Evolutionary conservation across 805 yeast species (phyloP), one percentile per base, ranked within the genome.

Genomic region (Pichia ethanolica): DNA sequence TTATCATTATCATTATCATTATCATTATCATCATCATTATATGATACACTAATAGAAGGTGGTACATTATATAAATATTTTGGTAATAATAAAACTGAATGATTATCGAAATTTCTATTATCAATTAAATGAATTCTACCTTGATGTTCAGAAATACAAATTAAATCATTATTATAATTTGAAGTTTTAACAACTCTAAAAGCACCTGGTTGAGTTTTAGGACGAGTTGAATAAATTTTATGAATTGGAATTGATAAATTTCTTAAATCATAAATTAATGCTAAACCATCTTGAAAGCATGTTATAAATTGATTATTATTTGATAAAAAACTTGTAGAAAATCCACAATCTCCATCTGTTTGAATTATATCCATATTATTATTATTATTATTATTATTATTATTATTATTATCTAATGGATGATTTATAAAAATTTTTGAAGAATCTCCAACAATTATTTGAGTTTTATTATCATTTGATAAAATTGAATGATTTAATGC

Each of bases 91-190:
- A 89, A 72, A 36, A 89, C 89, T 63, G 86, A 91, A 61, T 86
- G 91, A 56, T 85, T 81, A 51, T 74, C 70, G 55, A 81, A 77
- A 59, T 85, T 79, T 53, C 96, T 76, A 28, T 89, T 74, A 63
- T 90, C 97, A 30, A 90, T 71, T 49, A 89, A 71, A 66, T 90
- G 98, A 4, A 90, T 86, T 47, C 96, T 73, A 0, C 95, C 95
- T 47, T 81, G 84, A 58, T 90, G 96, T 63, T 90, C 97, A 47
- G 85, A 77, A 3, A 90, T 73, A 47, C 86, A 78, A 49, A 90
- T 68, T 51, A 89, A 65, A 64, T 90, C 96, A 57, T 84, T 90
- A 13, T 84, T 71, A 5, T 87, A 83, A 36, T 75, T 71, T 27
- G 86, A 72, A 56, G 79, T 82, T 61, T 81, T 81, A 43, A 66